Evolutionary conservation across 805 yeast species (phyloP), one percentile per base, ranked within the genome.

Genomic region (Nakazawaea populi): DNA sequence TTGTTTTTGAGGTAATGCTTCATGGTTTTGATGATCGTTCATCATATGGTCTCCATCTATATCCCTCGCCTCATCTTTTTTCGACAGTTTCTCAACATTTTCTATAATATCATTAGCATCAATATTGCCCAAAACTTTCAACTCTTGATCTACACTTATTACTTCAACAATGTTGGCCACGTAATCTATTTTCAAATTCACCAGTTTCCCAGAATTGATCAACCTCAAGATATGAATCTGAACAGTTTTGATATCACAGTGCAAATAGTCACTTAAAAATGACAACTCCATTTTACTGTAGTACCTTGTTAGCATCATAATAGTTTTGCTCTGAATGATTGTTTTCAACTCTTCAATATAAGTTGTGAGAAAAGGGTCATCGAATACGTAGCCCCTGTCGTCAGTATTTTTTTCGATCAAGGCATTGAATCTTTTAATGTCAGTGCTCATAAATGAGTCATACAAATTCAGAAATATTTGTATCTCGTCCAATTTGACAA

Each of bases 381-480:
- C 34, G 11, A 45, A 30, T 5, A 57, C 11, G 12, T 64, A 36
- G 4, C 46, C 38, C 6, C 38, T 12, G 24, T 59, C 54, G 5
- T 42, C 38, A 1, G 31, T 8, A n/a, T 53, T 55, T 12, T 50
- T 38, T 18, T 48, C 41, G 2, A 60, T 42, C 27, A 66, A 44
- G 1, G 39, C 6, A 44, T 61, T 58, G 49, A 59, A 67, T 6
- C 31, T 32, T 4, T 47, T 49, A 14, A 68, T 61, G 53, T 65
- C 58, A 7, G 56, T 49, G 28, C 57, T 53, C 42, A 59, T 61
- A 39, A 64, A 64, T n/a, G 56, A 42, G 14, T 58, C 53, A 47
- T 63, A 67, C 9, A 67, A 27, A 24, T 59, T 52, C 61, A 66
- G 58, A 36, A 67, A 48, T 29, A 46, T 46, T 30, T 55, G 48